A percentile compares a stretch with the other conserved stretches of the same genome.
These are phyloP conservation scores for Stellera chamaejasme DNA, from an alignment of 345 rosid genomes.

Conservation along the genomic window DNA sequence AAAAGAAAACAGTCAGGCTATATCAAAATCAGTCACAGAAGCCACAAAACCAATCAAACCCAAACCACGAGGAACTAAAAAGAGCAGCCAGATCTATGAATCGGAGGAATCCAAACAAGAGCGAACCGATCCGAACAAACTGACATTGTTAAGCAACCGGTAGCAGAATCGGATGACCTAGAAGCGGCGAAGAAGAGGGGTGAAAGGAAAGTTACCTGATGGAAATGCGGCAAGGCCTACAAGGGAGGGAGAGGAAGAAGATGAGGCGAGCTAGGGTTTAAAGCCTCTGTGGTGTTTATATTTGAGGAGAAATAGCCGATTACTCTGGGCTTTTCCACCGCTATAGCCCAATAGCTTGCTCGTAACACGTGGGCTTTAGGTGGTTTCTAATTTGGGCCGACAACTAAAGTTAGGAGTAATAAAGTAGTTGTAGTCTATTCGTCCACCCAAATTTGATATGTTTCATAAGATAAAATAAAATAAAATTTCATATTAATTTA, in stretches of 20 bases:
- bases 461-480: too few species aligned
- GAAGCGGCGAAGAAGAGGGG: background rate
- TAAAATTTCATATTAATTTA: too few species aligned
- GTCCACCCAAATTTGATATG: too few species aligned
- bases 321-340: too few species aligned
- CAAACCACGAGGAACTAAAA: background rate
- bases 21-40: background rate
- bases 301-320: too few species aligned
- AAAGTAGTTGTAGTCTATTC: too few species aligned
- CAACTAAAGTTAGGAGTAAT: too few species aligned
- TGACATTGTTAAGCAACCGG: too few species aligned
- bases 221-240: constrained; percentile 17
- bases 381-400: too few species aligned
- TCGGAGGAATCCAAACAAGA: background rate
- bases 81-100: background rate
- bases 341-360: too few species aligned
- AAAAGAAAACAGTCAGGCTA: background rate
- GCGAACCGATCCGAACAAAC: too few species aligned
- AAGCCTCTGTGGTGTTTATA: background rate
- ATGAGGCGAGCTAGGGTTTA: background rate
- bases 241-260: background rate
- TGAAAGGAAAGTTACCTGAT: background rate
- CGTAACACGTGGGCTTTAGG: too few species aligned
- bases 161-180: background rate
- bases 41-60: background rate